Percentiles rank a stretch among this genome's conserved stretches.
Conservation (phyloP, 106 monocot genomes). For the Apostasia shenzhenica region DNA sequence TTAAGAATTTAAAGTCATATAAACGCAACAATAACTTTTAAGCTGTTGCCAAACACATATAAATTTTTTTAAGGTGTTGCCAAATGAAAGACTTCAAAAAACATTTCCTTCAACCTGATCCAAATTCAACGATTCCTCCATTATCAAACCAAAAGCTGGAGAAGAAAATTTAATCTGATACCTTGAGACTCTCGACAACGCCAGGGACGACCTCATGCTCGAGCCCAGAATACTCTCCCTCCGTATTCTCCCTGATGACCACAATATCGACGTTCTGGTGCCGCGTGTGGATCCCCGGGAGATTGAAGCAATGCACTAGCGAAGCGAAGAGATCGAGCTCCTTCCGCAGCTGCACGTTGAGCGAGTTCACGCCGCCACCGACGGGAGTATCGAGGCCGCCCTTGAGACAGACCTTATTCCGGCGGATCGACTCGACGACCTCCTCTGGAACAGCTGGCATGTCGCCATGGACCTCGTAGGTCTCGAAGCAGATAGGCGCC, state of each 20-base stretch:
- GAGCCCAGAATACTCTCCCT: conserved; percentile 19
- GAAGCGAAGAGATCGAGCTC: conserved; percentile 17
- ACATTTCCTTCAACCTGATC: no score
- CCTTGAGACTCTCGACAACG: conserved; percentile 25
- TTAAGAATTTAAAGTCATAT: no score
- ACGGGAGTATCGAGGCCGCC: conserved; percentile 13
- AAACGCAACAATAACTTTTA: no score
- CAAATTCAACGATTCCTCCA: neutral
- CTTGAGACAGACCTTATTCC: conserved; percentile 18
- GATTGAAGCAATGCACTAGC: conserved; percentile 15
- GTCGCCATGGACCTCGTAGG: conserved; percentile 16
- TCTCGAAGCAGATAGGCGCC: conserved; percentile 15
- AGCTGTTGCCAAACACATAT: no score
- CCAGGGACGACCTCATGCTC: conserved; percentile 26
- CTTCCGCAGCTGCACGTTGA: conserved; percentile 18
- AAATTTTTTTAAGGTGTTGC: no score
- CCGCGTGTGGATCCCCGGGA: conserved; percentile 13
- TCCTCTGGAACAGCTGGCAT: conserved; percentile 8
- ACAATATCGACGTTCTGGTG: conserved; percentile 22
- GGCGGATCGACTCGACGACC: conserved; percentile 11
- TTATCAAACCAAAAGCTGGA: neutral
- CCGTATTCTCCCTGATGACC: conserved; percentile 23
- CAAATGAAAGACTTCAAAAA: no score
- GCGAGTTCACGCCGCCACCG: conserved; percentile 12
- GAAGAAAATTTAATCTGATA: neutral